These are phyloP conservation scores for Rhizopogon roseolus DNA, from an alignment of 768 basidiomycete genomes.

Conservation along the genomic window DNA sequence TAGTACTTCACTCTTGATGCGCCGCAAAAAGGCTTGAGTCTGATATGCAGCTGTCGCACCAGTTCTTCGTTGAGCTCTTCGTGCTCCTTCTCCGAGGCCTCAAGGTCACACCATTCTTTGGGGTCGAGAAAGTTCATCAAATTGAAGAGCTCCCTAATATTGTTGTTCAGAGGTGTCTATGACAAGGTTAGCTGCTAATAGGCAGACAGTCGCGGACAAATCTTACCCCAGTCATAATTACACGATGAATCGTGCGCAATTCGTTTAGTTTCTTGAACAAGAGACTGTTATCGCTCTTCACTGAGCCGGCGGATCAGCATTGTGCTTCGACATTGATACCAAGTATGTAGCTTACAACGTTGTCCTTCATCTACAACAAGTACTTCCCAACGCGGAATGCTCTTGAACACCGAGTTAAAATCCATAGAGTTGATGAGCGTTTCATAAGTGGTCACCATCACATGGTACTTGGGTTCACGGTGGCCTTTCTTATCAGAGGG, in stretches of 20 bases:
- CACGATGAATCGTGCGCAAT: constrained; percentile 69
- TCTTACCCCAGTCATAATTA: constrained; percentile 85
- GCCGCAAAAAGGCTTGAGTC: constrained; percentile 86
- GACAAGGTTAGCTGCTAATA: not conserved
- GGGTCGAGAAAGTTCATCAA: constrained; percentile 95
- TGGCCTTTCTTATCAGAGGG: constrained; percentile 31
- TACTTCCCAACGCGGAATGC: constrained; percentile 87
- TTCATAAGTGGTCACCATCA: constrained; percentile 92
- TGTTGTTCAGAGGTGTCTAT: constrained; percentile 94
- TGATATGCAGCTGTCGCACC: constrained; percentile 72
- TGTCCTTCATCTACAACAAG: constrained; percentile 93
- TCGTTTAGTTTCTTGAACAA: constrained; percentile 82
- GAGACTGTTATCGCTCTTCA: constrained; percentile 76
- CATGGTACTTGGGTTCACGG: constrained; percentile 71
- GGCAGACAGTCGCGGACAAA: not conserved
- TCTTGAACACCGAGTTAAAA: constrained; percentile 71
- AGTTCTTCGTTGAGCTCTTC: constrained; percentile 76
- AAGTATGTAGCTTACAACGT: constrained; percentile 52
- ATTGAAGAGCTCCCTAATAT: constrained; percentile 94
- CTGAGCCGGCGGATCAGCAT: constrained; percentile 34
- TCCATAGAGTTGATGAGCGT: constrained; percentile 67
- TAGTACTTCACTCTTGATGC: constrained; percentile 90
- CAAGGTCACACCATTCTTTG: constrained; percentile 68
- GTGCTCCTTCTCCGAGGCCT: constrained; percentile 67
- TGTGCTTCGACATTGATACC: not conserved